Percentiles rank a stretch among this genome's conserved stretches.
Conservation (phyloP, 2,329 filamentous ascomycete species). For the Xylariaceae sp. region DNA sequence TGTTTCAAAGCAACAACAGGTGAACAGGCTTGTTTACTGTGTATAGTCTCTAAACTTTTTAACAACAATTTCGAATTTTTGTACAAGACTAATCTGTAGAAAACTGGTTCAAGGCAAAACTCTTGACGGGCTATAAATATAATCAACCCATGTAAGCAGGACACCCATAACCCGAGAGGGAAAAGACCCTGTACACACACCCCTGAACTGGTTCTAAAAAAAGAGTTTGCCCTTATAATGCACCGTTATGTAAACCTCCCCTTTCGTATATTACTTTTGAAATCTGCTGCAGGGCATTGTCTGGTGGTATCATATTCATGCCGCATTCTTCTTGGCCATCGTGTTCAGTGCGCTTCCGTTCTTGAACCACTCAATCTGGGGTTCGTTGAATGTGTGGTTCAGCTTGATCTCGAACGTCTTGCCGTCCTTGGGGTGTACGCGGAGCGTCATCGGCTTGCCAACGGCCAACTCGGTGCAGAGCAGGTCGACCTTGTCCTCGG, state of each 20-base stretch:
- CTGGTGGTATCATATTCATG: constrained; percentile 26
- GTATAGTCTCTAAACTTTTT: no score
- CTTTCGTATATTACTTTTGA: constrained; percentile 18
- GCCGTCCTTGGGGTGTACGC: constrained; percentile 86
- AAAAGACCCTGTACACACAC: constrained; percentile 31
- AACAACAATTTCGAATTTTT: constrained; percentile 12
- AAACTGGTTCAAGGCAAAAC: constrained; percentile 24
- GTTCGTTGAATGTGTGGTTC: constrained; percentile 94
- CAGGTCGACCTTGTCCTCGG: constrained; percentile 86
- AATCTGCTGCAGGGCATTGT: constrained; percentile 5
- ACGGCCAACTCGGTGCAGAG: constrained; percentile 83
- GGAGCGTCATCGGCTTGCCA: constrained; percentile 87
- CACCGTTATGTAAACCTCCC: constrained; percentile 23
- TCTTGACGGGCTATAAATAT: constrained; percentile 25
- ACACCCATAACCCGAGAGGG: constrained; percentile 25
- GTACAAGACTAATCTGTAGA: constrained; percentile 32
- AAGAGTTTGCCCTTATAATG: constrained; percentile 31
- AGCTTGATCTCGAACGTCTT: constrained; percentile 76
- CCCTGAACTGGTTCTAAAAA: constrained; percentile 28
- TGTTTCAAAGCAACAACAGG: no score
- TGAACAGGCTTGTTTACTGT: no score
- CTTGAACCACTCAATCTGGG: constrained; percentile 98
- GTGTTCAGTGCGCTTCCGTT: constrained; percentile 97
- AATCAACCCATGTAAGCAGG: constrained; percentile 26
- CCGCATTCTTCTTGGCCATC: constrained; percentile 70